Conservation (phyloP, 306 rosid genomes). For the Corylus avellana region DNA sequence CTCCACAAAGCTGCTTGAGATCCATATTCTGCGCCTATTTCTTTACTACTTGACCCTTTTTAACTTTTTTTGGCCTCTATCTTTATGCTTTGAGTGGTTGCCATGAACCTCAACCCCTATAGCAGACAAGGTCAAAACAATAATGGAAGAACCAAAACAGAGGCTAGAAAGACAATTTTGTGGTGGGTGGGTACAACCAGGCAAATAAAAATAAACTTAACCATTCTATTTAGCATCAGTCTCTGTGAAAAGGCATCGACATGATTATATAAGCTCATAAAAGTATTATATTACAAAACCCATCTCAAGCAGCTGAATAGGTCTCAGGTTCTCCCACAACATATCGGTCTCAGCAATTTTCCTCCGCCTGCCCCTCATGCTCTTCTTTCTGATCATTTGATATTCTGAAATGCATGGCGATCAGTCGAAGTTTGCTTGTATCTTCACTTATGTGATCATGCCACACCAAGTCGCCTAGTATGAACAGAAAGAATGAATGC, state of each 20-base stretch:
- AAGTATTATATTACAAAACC: constrained; percentile 5
- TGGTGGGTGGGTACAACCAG: not conserved
- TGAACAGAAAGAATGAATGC: constrained; percentile 23
- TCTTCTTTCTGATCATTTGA: constrained; percentile 4
- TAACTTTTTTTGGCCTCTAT: not conserved
- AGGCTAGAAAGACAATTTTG: not conserved
- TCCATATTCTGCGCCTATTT: not conserved
- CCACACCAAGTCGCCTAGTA: not conserved
- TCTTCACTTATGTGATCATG: constrained; percentile 6
- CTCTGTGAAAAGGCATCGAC: not conserved
- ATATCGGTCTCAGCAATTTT: not conserved
- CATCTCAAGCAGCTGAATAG: constrained; percentile 2
- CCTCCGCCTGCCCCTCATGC: not conserved
- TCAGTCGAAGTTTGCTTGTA: not conserved
- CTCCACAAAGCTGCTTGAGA: not conserved
- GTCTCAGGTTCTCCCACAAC: not conserved
- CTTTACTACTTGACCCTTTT: not conserved
- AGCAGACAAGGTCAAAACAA: not conserved
- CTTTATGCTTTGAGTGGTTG: not conserved
- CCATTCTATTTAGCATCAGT: not conserved
- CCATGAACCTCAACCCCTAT: not conserved
- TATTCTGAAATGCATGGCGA: not conserved
- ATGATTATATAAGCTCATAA: not conserved
- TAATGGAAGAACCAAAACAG: not conserved
- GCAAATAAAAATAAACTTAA: constrained; percentile 3